Evolutionary conservation across 2,329 filamentous ascomycete species (phyloP).

Genomic region (Aspergillus ochraceoroseus): DNA sequence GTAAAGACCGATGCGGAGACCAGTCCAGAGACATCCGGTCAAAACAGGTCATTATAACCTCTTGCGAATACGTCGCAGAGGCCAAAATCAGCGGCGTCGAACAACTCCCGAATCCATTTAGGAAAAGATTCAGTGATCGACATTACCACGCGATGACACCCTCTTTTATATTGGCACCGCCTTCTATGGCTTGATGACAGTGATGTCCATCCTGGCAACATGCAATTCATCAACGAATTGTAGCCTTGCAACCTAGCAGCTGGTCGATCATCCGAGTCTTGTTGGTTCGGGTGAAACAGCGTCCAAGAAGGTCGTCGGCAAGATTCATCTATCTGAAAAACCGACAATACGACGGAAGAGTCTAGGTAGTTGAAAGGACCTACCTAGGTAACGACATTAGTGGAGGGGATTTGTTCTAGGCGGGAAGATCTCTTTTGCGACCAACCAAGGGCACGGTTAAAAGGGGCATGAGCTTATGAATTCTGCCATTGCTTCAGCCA

Average conservation of each 20-base stretch:
- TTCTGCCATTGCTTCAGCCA: too few species aligned
- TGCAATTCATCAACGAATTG: too few species aligned
- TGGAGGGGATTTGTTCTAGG: conserved; percentile 9
- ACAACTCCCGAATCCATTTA: conserved; percentile 7
- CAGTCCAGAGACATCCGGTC: not conserved
- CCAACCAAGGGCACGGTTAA: too few species aligned
- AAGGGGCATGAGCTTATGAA: too few species aligned
- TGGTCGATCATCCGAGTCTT: too few species aligned
- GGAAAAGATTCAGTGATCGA: conserved; percentile 10
- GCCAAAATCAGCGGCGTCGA: not conserved
- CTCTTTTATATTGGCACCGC: too few species aligned
- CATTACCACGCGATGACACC: too few species aligned
- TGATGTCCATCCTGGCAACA: not conserved
- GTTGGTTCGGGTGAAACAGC: too few species aligned
- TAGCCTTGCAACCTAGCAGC: too few species aligned
- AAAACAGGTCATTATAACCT: conserved; percentile 2
- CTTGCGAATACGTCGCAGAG: not conserved
- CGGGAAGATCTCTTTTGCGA: conserved; percentile 5
- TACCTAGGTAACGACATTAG: conserved; percentile 9
- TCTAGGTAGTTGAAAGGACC: too few species aligned
- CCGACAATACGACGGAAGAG: too few species aligned
- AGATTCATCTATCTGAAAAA: not conserved
- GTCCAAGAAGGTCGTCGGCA: too few species aligned
- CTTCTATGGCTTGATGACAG: not conserved
- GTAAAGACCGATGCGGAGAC: not conserved